A percentile compares a stretch with the other conserved stretches of the same genome.
Evolutionary conservation across 2,329 filamentous ascomycete genomes (phyloP).

Genomic region (Neofusicoccum ribis): DNA sequence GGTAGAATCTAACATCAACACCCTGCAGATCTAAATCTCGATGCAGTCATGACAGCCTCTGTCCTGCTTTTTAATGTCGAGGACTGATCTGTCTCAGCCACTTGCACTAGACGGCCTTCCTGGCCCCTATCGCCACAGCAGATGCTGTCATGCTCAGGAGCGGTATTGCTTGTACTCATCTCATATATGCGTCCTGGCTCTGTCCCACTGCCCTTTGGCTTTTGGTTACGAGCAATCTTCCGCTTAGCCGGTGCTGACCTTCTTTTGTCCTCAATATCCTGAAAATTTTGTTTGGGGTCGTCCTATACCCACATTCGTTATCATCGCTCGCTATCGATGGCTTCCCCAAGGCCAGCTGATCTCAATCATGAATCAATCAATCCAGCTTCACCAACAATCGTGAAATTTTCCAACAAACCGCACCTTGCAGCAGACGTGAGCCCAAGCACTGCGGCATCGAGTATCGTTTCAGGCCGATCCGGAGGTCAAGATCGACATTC

Average conservation of each 20-base stretch:
- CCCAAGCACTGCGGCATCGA: conserved; percentile 25
- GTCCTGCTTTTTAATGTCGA: background rate
- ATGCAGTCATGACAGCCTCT: background rate
- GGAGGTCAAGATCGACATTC: conserved; percentile 28
- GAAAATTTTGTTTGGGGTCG: background rate
- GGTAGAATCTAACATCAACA: background rate
- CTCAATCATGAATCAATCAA: background rate
- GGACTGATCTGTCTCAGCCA: background rate
- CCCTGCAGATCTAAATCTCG: background rate
- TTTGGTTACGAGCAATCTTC: background rate
- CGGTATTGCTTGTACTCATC: background rate
- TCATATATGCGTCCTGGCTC: background rate
- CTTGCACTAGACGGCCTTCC: background rate
- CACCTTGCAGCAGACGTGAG: conserved; percentile 20
- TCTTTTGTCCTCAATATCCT: background rate
- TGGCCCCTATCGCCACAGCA: background rate
- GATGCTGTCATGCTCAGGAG: background rate
- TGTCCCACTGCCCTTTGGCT: background rate
- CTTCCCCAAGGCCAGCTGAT: background rate
- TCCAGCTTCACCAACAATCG: background rate
- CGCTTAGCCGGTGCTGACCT: background rate
- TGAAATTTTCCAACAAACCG: background rate
- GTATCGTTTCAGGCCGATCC: conserved; percentile 26
- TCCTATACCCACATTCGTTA: background rate
- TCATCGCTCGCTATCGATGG: background rate